These are phyloP conservation scores for Vachellia collinsii DNA, from an alignment of 306 rosid species.

Conservation along the genomic window DNA sequence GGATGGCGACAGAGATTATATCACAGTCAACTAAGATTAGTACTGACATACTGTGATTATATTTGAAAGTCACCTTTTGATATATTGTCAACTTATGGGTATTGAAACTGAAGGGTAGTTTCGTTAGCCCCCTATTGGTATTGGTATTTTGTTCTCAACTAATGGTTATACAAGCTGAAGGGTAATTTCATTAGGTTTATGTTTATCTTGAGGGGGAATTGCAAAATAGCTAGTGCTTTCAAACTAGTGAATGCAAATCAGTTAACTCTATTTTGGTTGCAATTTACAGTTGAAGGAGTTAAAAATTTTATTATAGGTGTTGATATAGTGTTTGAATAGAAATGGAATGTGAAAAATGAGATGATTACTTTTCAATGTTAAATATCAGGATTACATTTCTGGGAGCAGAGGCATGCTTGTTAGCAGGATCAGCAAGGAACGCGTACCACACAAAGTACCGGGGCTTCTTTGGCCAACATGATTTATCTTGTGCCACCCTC, in stretches of 20 bases:
- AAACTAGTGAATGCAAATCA: background rate
- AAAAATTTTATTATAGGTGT: background rate
- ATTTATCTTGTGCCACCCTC: conserved; percentile 80
- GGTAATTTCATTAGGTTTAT: background rate
- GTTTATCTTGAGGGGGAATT: background rate
- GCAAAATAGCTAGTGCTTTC: background rate
- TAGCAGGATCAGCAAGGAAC: conserved; percentile 95
- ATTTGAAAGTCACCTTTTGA: background rate
- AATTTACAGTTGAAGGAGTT: background rate
- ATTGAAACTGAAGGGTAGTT: too few relatives aligned
- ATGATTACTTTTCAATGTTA: conserved; percentile 2
- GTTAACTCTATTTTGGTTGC: background rate
- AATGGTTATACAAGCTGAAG: background rate
- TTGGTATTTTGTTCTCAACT: background rate
- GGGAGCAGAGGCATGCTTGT: conserved; percentile 90
- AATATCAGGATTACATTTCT: conserved; percentile 70
- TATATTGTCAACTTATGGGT: background rate
- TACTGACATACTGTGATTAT: background rate
- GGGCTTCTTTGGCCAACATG: conserved; percentile 32
- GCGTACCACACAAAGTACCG: conserved; percentile 93
- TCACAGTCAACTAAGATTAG: background rate
- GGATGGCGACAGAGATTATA: background rate
- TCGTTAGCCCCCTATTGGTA: too few relatives aligned
- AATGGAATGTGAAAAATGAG: background rate
- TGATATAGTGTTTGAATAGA: background rate